Evolutionary conservation across 2,329 filamentous ascomycete species (phyloP), one percentile per base, ranked within the genome.

Genomic region (Didymella keratinophila): DNA sequence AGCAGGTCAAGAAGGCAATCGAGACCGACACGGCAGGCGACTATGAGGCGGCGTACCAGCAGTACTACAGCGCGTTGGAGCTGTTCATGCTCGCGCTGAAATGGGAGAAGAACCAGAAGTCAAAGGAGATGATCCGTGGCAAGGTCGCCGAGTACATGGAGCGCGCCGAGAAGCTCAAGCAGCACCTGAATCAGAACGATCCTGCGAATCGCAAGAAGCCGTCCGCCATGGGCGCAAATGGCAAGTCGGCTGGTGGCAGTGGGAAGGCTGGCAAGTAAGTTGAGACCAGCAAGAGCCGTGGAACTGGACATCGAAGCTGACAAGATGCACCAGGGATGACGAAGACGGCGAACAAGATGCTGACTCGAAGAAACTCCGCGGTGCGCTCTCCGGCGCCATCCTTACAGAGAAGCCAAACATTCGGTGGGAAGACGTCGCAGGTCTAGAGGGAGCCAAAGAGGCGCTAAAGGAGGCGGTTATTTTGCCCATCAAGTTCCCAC

Each of bases 91-190:
- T 98, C 61, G 95, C 95, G 32, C 85, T 99, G 60, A 99, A 99
- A 84, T 99, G 94, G 94, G 95, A 99, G 82, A 99, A 98, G 86
- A 98, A 97, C 81, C 88, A 91, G 64, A 94, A 93, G 71, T 93
- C 92, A 64, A 98, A 98, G 83, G 93, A 96, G 76, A 96, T 97
- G 86, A 97, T 99, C 78, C 90, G 95, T 69, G 88, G 91, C 70
- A 98, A 98, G 83, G 93, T 93, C 20, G 91, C 85, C 70, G 94
- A 97, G 76, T 99, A 99, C 83, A 97, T 99, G 90, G 94, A 97
- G 80, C 92, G 95, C 63, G 95, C 95, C 64, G 95, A 99, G 83
- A 98, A 98, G 82, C 87, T 99, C 65, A 99, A 99, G 80, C 87
- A 89, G 55, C 95, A 98, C 76, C 82, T 99, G 39, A 84, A 88